These are phyloP conservation scores for Ascodesmis nigricans DNA, from an alignment of 495 filamentous ascomycete genomes.

Conservation along the genomic window DNA sequence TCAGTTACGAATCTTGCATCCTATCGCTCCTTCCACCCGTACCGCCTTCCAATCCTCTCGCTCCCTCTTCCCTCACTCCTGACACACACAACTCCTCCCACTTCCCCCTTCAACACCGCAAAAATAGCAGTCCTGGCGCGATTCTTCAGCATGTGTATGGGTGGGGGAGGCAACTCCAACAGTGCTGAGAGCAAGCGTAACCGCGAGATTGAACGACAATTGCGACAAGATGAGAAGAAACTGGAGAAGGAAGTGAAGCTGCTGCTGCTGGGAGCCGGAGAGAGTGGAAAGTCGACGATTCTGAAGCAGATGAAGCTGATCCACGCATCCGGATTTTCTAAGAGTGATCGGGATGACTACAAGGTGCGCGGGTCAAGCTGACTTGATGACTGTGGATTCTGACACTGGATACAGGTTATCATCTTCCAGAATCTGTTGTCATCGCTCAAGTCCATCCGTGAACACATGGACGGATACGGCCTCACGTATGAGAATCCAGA, in stretches of 20 bases:
- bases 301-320: constrained; percentile 99
- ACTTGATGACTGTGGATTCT: constrained; percentile 53
- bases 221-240: constrained; percentile 63
- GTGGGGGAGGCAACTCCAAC: constrained; percentile 27
- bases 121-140: constrained; percentile 20
- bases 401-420: constrained; percentile 43
- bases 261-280: constrained; percentile 68
- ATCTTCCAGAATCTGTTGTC: constrained; percentile 84
- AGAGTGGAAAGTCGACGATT: constrained; percentile 94
- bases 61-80: no score
- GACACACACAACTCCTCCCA: no score
- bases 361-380: constrained; percentile 1
- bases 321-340: constrained; percentile 76
- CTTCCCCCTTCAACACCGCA: no score
- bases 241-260: constrained; percentile 65
- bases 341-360: constrained; percentile 38
- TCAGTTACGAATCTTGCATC: no score
- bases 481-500: constrained; percentile 54
- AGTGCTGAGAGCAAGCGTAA: constrained; percentile 25
- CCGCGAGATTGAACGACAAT: constrained; percentile 49
- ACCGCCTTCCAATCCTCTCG: no score
- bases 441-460: constrained; percentile 71
- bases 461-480: constrained; percentile 75
- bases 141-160: constrained; percentile 39
- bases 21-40: no score